These are phyloP conservation scores for Akanthomyces dipterigenus DNA, from an alignment of 2,329 filamentous ascomycete genomes.

Conservation along the genomic window DNA sequence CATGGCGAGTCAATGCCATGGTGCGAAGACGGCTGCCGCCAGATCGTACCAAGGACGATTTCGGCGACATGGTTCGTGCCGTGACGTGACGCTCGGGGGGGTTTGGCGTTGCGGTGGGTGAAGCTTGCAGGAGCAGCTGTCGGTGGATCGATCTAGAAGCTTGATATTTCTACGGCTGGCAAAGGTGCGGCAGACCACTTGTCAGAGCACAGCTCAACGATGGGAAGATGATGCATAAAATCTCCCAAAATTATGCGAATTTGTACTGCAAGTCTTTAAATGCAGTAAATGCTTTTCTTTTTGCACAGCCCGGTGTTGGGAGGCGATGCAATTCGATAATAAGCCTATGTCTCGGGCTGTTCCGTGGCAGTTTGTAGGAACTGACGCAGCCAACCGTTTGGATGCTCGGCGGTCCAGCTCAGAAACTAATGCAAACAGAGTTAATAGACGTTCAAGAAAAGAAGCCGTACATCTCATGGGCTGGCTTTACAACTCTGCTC, in stretches of 20 bases:
- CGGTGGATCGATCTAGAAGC: slow-evolving; percentile 5
- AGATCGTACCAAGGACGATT: not conserved
- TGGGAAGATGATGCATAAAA: not conserved
- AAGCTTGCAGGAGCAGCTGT: not conserved
- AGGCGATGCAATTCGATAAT: not conserved
- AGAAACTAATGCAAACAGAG: too few species aligned
- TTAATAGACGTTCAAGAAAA: too few species aligned
- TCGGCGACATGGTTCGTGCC: slow-evolving; percentile 9
- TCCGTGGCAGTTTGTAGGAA: not conserved
- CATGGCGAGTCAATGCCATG: slow-evolving; percentile 1
- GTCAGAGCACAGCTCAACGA: not conserved
- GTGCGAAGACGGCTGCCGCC: not conserved
- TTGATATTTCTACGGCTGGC: not conserved
- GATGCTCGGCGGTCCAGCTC: not conserved
- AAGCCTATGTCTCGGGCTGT: not conserved
- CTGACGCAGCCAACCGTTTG: not conserved
- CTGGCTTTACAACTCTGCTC: too few species aligned
- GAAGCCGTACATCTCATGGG: too few species aligned
- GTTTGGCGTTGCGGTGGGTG: not conserved
- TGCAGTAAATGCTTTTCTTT: too few species aligned
- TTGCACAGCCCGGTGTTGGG: too few species aligned
- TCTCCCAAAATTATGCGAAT: too few species aligned
- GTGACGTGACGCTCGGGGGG: not conserved
- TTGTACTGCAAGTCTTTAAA: too few species aligned
- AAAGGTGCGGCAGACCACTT: slow-evolving; percentile 10